phyloP scores from a whole-genome alignment of 768 basidiomycete genomes.

The Termitomyces sp. region DNA sequence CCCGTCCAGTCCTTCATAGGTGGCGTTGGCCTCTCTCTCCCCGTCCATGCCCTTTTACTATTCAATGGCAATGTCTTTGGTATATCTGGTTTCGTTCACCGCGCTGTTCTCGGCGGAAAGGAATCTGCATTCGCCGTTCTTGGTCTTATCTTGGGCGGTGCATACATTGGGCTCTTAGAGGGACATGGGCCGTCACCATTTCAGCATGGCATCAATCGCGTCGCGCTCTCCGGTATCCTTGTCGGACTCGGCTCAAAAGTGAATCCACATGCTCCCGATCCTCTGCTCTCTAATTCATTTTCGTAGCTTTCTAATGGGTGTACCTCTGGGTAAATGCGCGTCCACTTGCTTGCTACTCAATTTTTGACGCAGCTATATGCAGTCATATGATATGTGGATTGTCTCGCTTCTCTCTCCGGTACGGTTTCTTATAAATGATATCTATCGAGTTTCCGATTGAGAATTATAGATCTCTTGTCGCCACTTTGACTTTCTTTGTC shows the following conservation, averaged over 20 bases:
- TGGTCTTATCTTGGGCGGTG: slow-evolving; percentile 50
- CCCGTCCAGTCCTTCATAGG: slow-evolving; percentile 54
- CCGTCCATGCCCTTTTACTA: slow-evolving; percentile 48
- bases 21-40: slow-evolving; percentile 47
- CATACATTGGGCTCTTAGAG: slow-evolving; percentile 39
- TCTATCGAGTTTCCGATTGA: slow-evolving; percentile 4
- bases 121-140: slow-evolving; percentile 39
- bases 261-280: slow-evolving; percentile 1
- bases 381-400: slow-evolving; percentile 67
- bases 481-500: slow-evolving; percentile 50
- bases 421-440: slow-evolving; percentile 10
- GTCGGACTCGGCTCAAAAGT: slow-evolving; percentile 61
- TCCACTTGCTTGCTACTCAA: background rate
- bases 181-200: slow-evolving; percentile 25
- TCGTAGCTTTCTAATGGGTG: slow-evolving; percentile 56
- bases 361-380: slow-evolving; percentile 1
- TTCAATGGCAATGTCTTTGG: slow-evolving; percentile 58
- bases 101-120: slow-evolving; percentile 38
- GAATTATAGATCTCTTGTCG: slow-evolving; percentile 44
- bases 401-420: slow-evolving; percentile 55
- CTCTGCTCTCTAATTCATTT: slow-evolving; percentile 4
- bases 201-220: slow-evolving; percentile 22
- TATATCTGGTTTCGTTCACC: slow-evolving; percentile 59
- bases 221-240: slow-evolving; percentile 48
- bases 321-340: slow-evolving; percentile 50